Percentiles rank a stretch among this genome's conserved stretches.
Conservation (phyloP, 2,329 filamentous ascomycete genomes). For the Colletotrichum scovillei region DNA sequence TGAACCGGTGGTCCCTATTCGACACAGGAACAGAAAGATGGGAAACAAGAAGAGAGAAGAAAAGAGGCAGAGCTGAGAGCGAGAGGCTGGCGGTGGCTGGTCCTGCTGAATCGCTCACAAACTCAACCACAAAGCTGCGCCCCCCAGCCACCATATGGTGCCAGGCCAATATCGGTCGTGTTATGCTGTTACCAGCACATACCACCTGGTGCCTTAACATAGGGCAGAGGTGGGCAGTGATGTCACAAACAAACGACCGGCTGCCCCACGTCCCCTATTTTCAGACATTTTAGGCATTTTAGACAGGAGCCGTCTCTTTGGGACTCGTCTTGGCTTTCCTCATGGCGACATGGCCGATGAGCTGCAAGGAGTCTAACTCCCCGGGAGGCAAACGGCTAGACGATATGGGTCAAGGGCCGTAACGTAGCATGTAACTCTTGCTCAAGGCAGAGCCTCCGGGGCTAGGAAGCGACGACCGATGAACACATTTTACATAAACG, state of each 20-base stretch:
- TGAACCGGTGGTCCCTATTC: neutral
- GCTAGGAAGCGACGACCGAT: neutral
- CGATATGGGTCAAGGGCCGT: constrained; percentile 1
- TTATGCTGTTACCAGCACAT: neutral
- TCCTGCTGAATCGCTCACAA: constrained; percentile 1
- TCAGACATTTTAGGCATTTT: neutral
- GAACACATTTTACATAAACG: neutral
- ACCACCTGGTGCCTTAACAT: neutral
- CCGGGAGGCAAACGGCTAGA: constrained; percentile 5
- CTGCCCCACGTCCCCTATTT: constrained; percentile 22
- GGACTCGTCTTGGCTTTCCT: neutral
- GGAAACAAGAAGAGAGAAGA: neutral
- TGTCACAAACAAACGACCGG: constrained; percentile 17
- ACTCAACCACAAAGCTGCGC: neutral
- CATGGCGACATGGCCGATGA: neutral
- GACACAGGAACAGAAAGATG: too few species aligned
- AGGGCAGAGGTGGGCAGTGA: constrained; percentile 17
- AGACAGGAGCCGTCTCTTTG: neutral
- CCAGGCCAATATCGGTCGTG: neutral
- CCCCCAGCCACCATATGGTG: neutral
- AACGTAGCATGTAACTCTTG: constrained; percentile 19
- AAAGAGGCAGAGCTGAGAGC: neutral
- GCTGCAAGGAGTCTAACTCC: neutral
- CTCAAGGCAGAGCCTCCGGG: neutral
- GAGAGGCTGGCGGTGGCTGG: neutral